Percentiles rank a stretch among this genome's conserved stretches.
phyloP scores from a whole-genome alignment of 2,329 filamentous ascomycete species.

The Cordyceps cicadae region DNA sequence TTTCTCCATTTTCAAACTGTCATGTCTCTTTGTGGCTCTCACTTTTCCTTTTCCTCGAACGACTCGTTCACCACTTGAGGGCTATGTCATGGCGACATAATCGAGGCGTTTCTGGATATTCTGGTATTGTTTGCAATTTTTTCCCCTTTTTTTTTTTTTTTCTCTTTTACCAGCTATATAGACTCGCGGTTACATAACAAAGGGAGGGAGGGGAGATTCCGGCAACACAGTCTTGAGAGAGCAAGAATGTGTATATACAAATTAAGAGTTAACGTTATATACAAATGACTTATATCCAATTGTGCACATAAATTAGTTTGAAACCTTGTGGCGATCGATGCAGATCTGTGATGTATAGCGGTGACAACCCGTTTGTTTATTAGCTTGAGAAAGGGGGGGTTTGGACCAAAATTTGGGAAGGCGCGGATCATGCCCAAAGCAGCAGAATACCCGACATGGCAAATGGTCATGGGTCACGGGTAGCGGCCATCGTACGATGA shows the following conservation, averaged over 20 bases:
- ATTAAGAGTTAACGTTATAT: no score
- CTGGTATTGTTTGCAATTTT: not conserved
- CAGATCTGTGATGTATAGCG: not conserved
- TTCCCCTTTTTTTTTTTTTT: not conserved
- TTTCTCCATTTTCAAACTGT: not conserved
- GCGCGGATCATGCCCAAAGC: no score
- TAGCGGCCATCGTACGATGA: no score
- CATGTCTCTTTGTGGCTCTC: not conserved
- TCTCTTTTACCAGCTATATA: not conserved
- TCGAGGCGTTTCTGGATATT: not conserved
- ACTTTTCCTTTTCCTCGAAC: not conserved
- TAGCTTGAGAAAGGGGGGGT: no score
- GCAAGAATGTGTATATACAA: no score
- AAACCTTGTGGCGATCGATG: not conserved
- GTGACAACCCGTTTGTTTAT: no score
- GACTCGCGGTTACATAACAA: not conserved
- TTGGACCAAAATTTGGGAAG: no score
- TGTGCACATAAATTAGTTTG: no score
- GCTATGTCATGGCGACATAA: not conserved
- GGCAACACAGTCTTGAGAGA: not conserved
- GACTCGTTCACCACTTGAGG: not conserved
- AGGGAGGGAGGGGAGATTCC: not conserved
- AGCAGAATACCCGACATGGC: no score
- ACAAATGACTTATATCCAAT: no score
- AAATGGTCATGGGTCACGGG: no score